Base-by-base conservation (phyloP, 495 filamentous ascomycete species). In the Parmelia sp. region DNA sequence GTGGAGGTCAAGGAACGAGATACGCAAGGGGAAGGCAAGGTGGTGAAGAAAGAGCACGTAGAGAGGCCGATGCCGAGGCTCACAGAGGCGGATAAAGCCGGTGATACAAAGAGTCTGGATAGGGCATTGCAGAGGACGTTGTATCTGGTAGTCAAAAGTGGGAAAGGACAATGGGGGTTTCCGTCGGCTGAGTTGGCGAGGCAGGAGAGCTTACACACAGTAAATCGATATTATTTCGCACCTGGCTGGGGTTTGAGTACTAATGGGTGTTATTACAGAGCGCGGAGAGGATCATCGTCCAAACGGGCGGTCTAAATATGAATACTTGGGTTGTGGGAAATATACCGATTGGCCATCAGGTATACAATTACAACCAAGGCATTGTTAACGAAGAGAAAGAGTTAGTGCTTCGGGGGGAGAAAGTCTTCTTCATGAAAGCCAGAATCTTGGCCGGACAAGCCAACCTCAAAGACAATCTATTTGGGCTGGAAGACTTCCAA, bases 251-350 rank as follows among this genome's bases (percentile, higher is more conserved):
- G 23, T 9, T 35, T 23, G 33, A 53, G 12, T 58, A 39, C 64
- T 68, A 17, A 64, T 12, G 12, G 47, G 9, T 9, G 14, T 57
- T 9, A 11, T 61, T 57, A 29, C 69, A 98, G 95, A 89, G 89
- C 37, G 93, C 93, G 53, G 83, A 88, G 66, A 85, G 91, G 57
- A 84, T 88, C 64, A 81, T 97, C 8, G 74, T 82, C 53, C 84
- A 92, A 67, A 78, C 91, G 17, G 90, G 84, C 17, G 94, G 94
- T 65, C 74, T 88, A 36, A 96, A 99, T 81, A 97, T 99, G 93
- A 97, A 97, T 80, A 97, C 92, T 64, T 99, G 95, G 92, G 83
- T 97, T 69, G 89, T 97, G 64, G 94, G 93, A 64, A 90, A 88
- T 70, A 89, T 88, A 67, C 94, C 94, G 21, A 83, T 96, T 57